Evolutionary conservation across 2,329 filamentous ascomycete genomes (phyloP).

Genomic region (Grosmannia clavigera): DNA sequence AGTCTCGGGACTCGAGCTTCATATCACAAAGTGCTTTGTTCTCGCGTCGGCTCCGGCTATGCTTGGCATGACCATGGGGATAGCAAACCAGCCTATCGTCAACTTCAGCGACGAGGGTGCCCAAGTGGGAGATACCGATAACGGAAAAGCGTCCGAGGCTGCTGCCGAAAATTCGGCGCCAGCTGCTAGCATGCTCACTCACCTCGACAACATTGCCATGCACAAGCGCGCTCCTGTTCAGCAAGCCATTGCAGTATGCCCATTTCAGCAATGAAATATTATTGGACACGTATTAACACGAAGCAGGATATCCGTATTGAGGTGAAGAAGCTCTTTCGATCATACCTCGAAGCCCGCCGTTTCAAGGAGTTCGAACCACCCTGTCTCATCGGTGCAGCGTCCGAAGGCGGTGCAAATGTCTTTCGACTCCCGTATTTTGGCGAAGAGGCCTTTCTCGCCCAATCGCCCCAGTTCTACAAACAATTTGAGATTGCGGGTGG

Average conservation of each 20-base stretch:
- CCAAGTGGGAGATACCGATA: slow-evolving; percentile 29
- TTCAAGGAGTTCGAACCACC: slow-evolving; percentile 84
- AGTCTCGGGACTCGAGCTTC: slow-evolving; percentile 71
- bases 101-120: slow-evolving; percentile 41
- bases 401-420: slow-evolving; percentile 86
- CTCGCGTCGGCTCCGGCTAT: slow-evolving; percentile 50
- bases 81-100: slow-evolving; percentile 40
- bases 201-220: slow-evolving; percentile 84
- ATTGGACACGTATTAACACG: neutral
- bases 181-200: slow-evolving; percentile 68
- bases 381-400: slow-evolving; percentile 77
- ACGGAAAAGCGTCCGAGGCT: slow-evolving; percentile 20
- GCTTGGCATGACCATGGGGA: slow-evolving; percentile 44
- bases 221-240: slow-evolving; percentile 86
- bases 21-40: slow-evolving; percentile 75
- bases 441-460: slow-evolving; percentile 65
- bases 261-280: neutral
- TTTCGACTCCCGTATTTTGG: slow-evolving; percentile 88
- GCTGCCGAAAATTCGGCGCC: slow-evolving; percentile 36
- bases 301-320: slow-evolving; percentile 26
- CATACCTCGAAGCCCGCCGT: slow-evolving; percentile 58
- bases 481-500: slow-evolving; percentile 74
- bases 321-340: slow-evolving; percentile 26
- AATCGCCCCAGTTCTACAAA: slow-evolving; percentile 79
- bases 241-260: slow-evolving; percentile 54